Conservation (phyloP, 2,329 filamentous ascomycete genomes). For the Ophiostoma montium region DNA sequence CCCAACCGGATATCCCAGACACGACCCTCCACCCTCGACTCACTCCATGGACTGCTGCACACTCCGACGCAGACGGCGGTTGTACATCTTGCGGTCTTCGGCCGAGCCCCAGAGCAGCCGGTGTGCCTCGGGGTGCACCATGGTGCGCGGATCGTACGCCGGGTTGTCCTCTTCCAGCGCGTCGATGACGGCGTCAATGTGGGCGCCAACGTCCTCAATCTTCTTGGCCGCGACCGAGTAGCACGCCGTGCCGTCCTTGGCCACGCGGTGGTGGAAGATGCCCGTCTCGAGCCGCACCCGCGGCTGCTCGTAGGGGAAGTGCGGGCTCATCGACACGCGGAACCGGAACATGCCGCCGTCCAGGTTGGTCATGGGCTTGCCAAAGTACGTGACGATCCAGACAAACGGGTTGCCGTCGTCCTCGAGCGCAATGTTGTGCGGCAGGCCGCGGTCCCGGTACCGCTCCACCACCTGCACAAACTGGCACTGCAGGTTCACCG, state of each 20-base stretch:
- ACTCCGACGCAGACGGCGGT: slow-evolving; percentile 62
- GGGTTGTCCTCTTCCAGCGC: slow-evolving; percentile 79
- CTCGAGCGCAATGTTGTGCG: slow-evolving; percentile 62
- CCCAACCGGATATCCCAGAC: no score
- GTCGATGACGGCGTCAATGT: slow-evolving; percentile 71
- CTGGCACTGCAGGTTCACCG: slow-evolving; percentile 70
- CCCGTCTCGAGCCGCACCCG: slow-evolving; percentile 66
- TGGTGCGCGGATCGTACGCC: slow-evolving; percentile 77
- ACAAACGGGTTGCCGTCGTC: slow-evolving; percentile 73
- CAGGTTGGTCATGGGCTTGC: slow-evolving; percentile 80
- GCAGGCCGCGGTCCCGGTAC: slow-evolving; percentile 56
- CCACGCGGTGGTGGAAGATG: slow-evolving; percentile 80
- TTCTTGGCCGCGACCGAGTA: slow-evolving; percentile 52
- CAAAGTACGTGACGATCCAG: slow-evolving; percentile 82
- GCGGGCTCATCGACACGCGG: slow-evolving; percentile 63
- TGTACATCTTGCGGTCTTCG: slow-evolving; percentile 74
- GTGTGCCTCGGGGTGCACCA: slow-evolving; percentile 75
- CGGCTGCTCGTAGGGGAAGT: slow-evolving; percentile 80
- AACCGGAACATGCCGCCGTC: slow-evolving; percentile 84
- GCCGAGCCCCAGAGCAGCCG: slow-evolving; percentile 73
- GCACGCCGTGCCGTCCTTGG: slow-evolving; percentile 65
- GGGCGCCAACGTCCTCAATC: slow-evolving; percentile 63
- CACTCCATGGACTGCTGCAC: slow-evolving; percentile 57
- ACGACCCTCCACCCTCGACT: no score
- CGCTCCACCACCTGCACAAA: slow-evolving; percentile 67